phyloP scores from a whole-genome alignment of 306 rosid genomes.

The Cyamopsis tetragonoloba region DNA sequence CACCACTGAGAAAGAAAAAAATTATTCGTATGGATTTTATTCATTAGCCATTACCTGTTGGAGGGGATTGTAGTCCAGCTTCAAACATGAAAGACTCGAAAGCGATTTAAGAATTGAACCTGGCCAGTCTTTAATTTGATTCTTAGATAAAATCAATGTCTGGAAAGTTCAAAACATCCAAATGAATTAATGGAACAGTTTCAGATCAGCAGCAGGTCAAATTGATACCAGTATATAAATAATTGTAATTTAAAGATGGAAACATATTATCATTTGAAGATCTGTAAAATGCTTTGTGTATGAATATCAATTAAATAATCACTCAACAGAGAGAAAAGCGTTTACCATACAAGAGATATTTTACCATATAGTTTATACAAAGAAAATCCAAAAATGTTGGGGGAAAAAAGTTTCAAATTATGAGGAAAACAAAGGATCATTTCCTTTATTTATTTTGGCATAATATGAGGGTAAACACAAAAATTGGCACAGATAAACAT shows the following conservation, averaged over 20 bases:
- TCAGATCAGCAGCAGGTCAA: conserved; percentile 22
- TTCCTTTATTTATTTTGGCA: neutral
- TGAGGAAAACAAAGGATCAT: neutral
- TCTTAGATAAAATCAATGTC: conserved; percentile 75
- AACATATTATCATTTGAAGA: conserved; percentile 7
- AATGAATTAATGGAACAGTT: conserved; percentile 22
- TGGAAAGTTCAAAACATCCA: conserved; percentile 42
- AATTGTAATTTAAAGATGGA: neutral
- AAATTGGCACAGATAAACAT: neutral
- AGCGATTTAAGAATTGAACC: conserved; percentile 65
- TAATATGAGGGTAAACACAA: conserved; percentile 2
- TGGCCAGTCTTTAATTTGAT: conserved; percentile 87
- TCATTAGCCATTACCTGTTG: conserved; percentile 55
- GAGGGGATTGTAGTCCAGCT: conserved; percentile 79
- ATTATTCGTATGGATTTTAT: conserved; percentile 1
- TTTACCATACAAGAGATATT: conserved; percentile 1
- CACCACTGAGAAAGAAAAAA: conserved; percentile 5
- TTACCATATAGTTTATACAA: neutral
- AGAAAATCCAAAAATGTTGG: neutral
- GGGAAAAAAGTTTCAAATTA: neutral
- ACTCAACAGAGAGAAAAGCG: conserved; percentile 4
- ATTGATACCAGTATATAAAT: conserved; percentile 13
- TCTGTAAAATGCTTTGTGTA: neutral
- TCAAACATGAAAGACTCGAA: conserved; percentile 64
- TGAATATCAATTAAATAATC: conserved; percentile 4